phyloP scores from a whole-genome alignment of 2,329 filamentous ascomycete species.

The Whalleya microplaca region DNA sequence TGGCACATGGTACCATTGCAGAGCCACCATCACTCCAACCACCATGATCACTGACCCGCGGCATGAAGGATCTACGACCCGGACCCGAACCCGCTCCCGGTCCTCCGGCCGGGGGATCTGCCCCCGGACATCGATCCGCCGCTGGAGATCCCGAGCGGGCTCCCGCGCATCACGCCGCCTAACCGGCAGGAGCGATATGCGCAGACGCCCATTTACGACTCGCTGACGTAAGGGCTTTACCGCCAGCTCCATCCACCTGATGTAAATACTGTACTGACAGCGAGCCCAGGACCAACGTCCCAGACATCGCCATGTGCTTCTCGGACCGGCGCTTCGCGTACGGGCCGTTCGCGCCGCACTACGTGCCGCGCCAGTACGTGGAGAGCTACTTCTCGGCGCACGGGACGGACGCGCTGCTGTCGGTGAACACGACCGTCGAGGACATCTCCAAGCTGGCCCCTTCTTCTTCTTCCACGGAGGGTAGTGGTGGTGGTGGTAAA shows the following conservation, averaged over 20 bases:
- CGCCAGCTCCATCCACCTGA: neutral
- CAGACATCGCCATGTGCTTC: slow-evolving; percentile 59
- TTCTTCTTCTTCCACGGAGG: neutral
- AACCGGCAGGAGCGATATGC: slow-evolving; percentile 48
- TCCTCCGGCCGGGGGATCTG: slow-evolving; percentile 46
- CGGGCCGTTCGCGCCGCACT: slow-evolving; percentile 59
- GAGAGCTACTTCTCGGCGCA: slow-evolving; percentile 59
- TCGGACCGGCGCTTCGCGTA: slow-evolving; percentile 57
- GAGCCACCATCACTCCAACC: neutral
- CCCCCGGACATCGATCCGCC: slow-evolving; percentile 51
- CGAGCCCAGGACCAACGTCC: slow-evolving; percentile 54
- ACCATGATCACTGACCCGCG: neutral
- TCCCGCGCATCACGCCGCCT: slow-evolving; percentile 47
- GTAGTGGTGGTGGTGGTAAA: neutral
- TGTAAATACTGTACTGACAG: slow-evolving; percentile 3
- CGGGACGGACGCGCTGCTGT: slow-evolving; percentile 48
- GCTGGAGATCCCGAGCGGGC: slow-evolving; percentile 45
- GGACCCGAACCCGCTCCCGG: slow-evolving; percentile 39
- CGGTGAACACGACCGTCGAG: slow-evolving; percentile 56
- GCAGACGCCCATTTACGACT: slow-evolving; percentile 55
- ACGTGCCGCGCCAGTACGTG: slow-evolving; percentile 58
- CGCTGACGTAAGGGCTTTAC: slow-evolving; percentile 49
- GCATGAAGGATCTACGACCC: slow-evolving; percentile 55
- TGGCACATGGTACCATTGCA: slow-evolving; percentile 46
- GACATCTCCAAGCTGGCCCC: slow-evolving; percentile 44